Evolutionary conservation across 768 basidiomycete genomes (phyloP).

Genomic region (Asterophora parasitica): DNA sequence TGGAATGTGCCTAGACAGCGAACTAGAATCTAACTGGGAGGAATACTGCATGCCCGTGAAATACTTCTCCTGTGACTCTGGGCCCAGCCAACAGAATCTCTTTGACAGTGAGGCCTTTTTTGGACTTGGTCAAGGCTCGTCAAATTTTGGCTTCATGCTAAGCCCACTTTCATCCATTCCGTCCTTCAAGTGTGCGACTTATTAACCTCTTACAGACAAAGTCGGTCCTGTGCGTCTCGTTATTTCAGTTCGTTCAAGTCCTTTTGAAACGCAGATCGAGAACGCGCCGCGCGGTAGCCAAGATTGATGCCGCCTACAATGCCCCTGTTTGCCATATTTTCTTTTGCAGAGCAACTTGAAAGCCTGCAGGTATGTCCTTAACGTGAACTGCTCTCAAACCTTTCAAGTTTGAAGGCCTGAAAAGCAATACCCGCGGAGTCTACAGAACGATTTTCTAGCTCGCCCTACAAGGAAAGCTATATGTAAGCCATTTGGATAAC

Average conservation of each 20-base stretch:
- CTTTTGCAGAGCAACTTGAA: constrained; percentile 32
- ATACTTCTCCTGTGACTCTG: no score
- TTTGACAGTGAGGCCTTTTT: no score
- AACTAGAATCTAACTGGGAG: no score
- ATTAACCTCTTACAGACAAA: constrained; percentile 17
- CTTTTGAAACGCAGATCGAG: constrained; percentile 23
- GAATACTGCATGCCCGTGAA: no score
- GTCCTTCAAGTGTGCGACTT: neutral
- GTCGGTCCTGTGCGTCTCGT: constrained; percentile 25
- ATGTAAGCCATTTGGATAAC: no score
- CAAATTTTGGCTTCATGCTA: no score
- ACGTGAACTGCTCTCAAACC: neutral
- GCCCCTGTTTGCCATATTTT: constrained; percentile 29
- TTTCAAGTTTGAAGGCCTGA: constrained; percentile 27
- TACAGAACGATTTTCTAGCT: constrained; percentile 32
- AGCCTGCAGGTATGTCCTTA: constrained; percentile 22
- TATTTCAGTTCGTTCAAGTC: neutral
- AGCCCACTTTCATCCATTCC: constrained; percentile 1
- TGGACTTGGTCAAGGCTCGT: no score
- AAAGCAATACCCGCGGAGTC: constrained; percentile 19
- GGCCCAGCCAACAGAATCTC: no score
- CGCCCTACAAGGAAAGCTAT: no score
- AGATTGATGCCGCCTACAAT: constrained; percentile 26
- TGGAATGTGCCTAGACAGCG: no score
- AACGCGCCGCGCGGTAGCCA: constrained; percentile 24